Conservation (phyloP, 768 basidiomycete species). For the Mycena belliarum region DNA sequence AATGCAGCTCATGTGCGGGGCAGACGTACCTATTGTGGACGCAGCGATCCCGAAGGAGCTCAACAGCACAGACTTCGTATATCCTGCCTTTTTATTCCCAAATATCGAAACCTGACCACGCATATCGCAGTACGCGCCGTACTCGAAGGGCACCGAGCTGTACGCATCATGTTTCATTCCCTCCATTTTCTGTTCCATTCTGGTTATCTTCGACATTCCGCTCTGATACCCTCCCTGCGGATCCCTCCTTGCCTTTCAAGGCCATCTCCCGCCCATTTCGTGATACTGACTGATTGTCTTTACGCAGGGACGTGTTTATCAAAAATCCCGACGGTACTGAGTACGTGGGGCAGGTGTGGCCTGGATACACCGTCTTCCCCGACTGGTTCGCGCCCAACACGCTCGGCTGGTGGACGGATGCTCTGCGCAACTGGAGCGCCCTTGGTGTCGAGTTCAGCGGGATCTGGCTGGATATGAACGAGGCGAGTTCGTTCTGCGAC, state of each 20-base stretch:
- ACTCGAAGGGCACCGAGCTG: slow-evolving; percentile 60
- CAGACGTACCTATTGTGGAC: slow-evolving; percentile 74
- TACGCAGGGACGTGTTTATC: slow-evolving; percentile 66
- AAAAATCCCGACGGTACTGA: slow-evolving; percentile 74
- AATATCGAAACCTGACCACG: too few species aligned
- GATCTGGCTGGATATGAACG: slow-evolving; percentile 75
- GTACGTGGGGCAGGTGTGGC: slow-evolving; percentile 79
- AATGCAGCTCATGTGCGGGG: background rate
- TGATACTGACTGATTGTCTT: too few species aligned
- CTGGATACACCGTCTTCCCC: slow-evolving; percentile 69
- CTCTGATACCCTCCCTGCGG: too few species aligned
- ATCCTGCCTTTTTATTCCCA: slow-evolving; percentile 25
- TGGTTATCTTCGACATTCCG: background rate
- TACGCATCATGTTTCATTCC: too few species aligned
- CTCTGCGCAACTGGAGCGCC: slow-evolving; percentile 53
- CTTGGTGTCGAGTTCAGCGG: slow-evolving; percentile 53
- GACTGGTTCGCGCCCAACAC: slow-evolving; percentile 62
- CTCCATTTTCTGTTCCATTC: slow-evolving; percentile 1
- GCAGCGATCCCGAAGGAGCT: slow-evolving; percentile 57
- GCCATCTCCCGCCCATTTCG: too few species aligned
- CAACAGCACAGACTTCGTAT: slow-evolving; percentile 63
- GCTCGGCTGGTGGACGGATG: slow-evolving; percentile 61
- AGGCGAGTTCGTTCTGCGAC: slow-evolving; percentile 63
- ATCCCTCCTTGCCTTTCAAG: too few species aligned
- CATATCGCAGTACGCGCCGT: slow-evolving; percentile 60